Evolutionary conservation across 768 basidiomycete species (phyloP), one percentile per base, ranked within the genome.

Genomic region (Inosperma sp.): DNA sequence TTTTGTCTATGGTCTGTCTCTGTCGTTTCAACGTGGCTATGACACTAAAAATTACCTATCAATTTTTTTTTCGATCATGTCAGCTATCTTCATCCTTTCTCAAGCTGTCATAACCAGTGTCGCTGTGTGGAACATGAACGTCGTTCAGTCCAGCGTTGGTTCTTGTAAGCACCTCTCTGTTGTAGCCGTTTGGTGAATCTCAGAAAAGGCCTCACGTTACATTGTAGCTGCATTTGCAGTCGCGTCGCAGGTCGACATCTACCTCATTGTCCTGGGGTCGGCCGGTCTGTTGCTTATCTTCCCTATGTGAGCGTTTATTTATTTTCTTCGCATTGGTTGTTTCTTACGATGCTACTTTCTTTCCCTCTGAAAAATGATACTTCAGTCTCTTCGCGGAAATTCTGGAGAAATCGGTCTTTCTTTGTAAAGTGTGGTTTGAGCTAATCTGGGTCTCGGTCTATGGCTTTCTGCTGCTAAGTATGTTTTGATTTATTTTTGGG

Each of bases 361-460:
- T 41, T 41, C 13, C 39, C 4, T 23, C n/a, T 14, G 19, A 17
- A 7, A 17, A 4, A 21, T 5, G 39, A 31, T 41, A 25, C n/a
- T 48, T 80, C 78, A 61, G 74, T 78, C 37, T 81, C 75, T 83
- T 84, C 54, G 62, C 80, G 31, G 85, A 88, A 63, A 63, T 87
- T 29, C 59, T 77, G 19, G 72, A n/a, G 74, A 16, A 72, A 68
- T 53, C 68, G 77, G 62, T 65, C 78, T 6, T 62, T 84, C 36
- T 73, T 80, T 17, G 76, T 19, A 76, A 73, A n/a, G 79, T 88
- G 13, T 86, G 83, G 83, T 84, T 88, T 55, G 87, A 89, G 61
- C 78, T 76, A 56, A 40, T 65, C 19, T 88, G 85, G 86, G 67
- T 82, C 29, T 68, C 70, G 1, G 14, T 82, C 5, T 81, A 83